Evolutionary conservation across 805 yeast genomes (phyloP).

Genomic region (Lachancea meyersii): DNA sequence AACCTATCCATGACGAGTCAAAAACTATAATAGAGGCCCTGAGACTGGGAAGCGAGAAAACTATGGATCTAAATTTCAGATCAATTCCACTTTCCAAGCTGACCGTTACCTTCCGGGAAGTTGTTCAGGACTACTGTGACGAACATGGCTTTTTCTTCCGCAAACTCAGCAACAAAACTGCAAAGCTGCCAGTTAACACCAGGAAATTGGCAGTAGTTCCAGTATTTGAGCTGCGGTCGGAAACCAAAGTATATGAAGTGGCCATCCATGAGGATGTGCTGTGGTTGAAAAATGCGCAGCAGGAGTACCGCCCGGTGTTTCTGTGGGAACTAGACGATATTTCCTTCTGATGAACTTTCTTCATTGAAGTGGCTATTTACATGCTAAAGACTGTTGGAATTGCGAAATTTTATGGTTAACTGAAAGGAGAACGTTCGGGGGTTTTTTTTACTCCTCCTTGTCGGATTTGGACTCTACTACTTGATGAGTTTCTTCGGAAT

Average conservation of each 20-base stretch:
- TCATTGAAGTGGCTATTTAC: slow-evolving; percentile 7
- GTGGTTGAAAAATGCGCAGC: slow-evolving; percentile 37
- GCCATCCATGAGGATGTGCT: slow-evolving; percentile 63
- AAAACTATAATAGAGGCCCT: slow-evolving; percentile 12
- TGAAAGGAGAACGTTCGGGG: neutral
- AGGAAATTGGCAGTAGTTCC: slow-evolving; percentile 28
- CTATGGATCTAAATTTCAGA: slow-evolving; percentile 16
- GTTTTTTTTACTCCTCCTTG: neutral
- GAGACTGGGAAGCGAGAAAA: slow-evolving; percentile 1
- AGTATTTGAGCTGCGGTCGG: slow-evolving; percentile 16
- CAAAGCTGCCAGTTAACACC: slow-evolving; percentile 27
- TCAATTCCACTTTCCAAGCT: slow-evolving; percentile 39
- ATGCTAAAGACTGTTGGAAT: neutral
- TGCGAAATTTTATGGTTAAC: too few species aligned
- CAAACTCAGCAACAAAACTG: slow-evolving; percentile 14
- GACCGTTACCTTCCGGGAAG: slow-evolving; percentile 52
- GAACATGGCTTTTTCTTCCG: slow-evolving; percentile 37
- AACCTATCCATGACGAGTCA: slow-evolving; percentile 21
- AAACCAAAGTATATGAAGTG: slow-evolving; percentile 5
- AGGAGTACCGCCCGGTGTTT: slow-evolving; percentile 18
- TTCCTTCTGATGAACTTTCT: neutral
- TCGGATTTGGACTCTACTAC: neutral
- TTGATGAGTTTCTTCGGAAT: neutral
- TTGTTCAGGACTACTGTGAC: slow-evolving; percentile 56
- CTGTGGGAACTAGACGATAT: slow-evolving; percentile 13